Base-by-base conservation (phyloP, 2,329 filamentous ascomycete genomes). In the Raffaelea deltoideospora region DNA sequence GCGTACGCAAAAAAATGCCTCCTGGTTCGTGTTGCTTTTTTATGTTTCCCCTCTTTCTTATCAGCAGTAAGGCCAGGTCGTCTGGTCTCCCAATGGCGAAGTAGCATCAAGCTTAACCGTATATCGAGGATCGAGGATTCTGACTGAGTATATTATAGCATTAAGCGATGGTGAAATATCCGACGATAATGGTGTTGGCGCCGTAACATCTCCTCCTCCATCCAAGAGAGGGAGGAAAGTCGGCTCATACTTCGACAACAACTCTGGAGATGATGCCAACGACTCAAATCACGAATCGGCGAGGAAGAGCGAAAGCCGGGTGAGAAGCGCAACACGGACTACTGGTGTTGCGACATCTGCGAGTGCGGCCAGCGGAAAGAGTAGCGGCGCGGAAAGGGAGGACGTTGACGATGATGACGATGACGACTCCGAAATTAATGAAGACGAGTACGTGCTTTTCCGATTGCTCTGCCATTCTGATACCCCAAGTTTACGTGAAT, bases 121-220 rank as follows among this genome's bases (percentile, higher is more conserved):
- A n/a, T n/a, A n/a, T n/a, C n/a, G n/a, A n/a, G n/a, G n/a, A n/a
- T n/a, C n/a, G n/a, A n/a, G n/a, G n/a, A 14, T 8, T 18, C 33
- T 39, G 21, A 39, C 21, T 10, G 3, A 7, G 11, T 34, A 11
- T 13, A n/a, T n/a, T 27, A 17, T 27, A 59, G 60, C 59, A 13
- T 53, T 62, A 27, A 64, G 60, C 44, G 60, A 62, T 41, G 58
- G 63, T 20, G 60, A 61, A 19, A 43, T 43, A 20, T 63, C 60
- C 2, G 60, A 57, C 10, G 27, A 34, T 11, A 41, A 39, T 18
- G 51, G 45, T 38, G 49, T 51, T 26, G 41, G 46, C 10, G 40
- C 45, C 17, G 45, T 46, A 14, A 51, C 35, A 21, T 47, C 34
- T 20, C 46, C 29, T 39, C 47, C 26, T 35, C 46, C 35, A 29